Conservation (phyloP, 305 asterid genomes). For the Fraxinus paxiana region DNA sequence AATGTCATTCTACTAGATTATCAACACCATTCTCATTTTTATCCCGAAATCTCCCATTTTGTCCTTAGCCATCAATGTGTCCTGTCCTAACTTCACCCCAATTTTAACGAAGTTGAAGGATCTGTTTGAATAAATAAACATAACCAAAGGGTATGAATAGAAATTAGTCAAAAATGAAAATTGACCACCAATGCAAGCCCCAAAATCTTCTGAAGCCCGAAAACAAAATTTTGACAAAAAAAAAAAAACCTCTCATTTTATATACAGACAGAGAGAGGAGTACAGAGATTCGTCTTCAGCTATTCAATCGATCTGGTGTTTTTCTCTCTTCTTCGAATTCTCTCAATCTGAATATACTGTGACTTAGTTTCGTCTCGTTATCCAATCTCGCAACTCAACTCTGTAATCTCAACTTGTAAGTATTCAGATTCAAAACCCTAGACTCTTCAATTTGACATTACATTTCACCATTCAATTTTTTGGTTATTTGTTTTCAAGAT, state of each 20-base stretch:
- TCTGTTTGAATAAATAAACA: neutral
- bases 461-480: neutral
- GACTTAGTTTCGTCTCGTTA: conserved; percentile 25
- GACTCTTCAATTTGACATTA: conserved; percentile 22
- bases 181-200: neutral
- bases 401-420: conserved; percentile 33
- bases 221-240: neutral
- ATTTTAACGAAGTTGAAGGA: neutral
- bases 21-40: neutral
- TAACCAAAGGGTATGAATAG: neutral
- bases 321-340: conserved; percentile 19
- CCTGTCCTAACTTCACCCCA: neutral
- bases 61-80: neutral
- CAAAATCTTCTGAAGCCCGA: neutral
- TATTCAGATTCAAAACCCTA: conserved; percentile 69
- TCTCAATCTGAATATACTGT: conserved; percentile 25
- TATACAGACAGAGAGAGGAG: neutral
- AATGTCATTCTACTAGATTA: neutral
- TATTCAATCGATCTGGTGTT: conserved; percentile 47
- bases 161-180: neutral
- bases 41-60: neutral
- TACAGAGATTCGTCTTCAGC: conserved; percentile 73
- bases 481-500: conserved; percentile 1
- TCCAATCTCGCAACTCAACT: conserved; percentile 40
- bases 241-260: conserved; percentile 14